Conservation (phyloP, 495 filamentous ascomycete species). For the Extremus antarcticus region DNA sequence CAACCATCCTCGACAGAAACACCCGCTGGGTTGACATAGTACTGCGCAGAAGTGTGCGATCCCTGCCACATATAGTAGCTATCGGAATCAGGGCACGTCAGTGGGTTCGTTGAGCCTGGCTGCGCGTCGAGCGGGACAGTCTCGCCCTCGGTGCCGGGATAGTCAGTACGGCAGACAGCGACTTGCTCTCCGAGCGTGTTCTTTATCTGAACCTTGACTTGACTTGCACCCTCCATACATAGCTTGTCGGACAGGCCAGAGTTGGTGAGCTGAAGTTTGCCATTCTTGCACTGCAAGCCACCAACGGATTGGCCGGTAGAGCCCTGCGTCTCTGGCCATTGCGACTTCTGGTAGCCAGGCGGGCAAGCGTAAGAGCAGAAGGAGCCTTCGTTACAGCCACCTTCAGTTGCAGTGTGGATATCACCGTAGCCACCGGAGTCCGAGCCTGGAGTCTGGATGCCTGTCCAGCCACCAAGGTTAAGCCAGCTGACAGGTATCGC, state of each 20-base stretch:
- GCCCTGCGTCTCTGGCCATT: slow-evolving; percentile 81
- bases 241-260: slow-evolving; percentile 50
- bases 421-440: slow-evolving; percentile 39
- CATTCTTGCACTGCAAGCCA: slow-evolving; percentile 71
- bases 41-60: slow-evolving; percentile 74
- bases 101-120: slow-evolving; percentile 42
- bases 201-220: slow-evolving; percentile 48
- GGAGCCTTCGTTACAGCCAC: slow-evolving; percentile 46
- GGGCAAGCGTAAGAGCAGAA: slow-evolving; percentile 96
- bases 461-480: slow-evolving; percentile 63
- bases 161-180: slow-evolving; percentile 88
- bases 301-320: slow-evolving; percentile 75
- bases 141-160: slow-evolving; percentile 80
- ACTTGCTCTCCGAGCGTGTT: slow-evolving; percentile 58
- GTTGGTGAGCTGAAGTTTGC: slow-evolving; percentile 72
- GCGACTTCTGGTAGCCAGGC: slow-evolving; percentile 78
- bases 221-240: slow-evolving; percentile 62
- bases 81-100: slow-evolving; percentile 63
- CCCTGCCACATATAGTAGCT: slow-evolving; percentile 70
- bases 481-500: slow-evolving; percentile 61
- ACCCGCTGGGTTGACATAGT: slow-evolving; percentile 86
- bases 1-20: slow-evolving; percentile 59
- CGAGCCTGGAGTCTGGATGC: slow-evolving; percentile 53
- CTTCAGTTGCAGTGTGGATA: slow-evolving; percentile 44
- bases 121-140: slow-evolving; percentile 58